Evolutionary conservation across 2,329 filamentous ascomycete species (phyloP), one percentile per base, ranked within the genome.

Genomic region (Claviceps monticola): DNA sequence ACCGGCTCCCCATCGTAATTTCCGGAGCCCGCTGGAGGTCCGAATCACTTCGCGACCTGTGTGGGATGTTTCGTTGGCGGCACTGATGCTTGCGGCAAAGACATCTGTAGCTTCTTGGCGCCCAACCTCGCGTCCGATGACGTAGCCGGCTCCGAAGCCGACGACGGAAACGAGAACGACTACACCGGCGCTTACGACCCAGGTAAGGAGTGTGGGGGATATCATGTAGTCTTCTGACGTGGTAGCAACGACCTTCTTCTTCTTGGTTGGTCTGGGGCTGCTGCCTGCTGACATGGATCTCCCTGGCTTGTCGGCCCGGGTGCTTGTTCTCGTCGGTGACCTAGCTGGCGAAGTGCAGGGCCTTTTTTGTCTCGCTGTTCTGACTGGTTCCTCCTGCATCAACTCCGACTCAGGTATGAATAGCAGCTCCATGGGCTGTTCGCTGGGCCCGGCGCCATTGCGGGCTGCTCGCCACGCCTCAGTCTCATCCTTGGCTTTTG

Each of bases 141-240:
- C 80, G 59, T 83, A 84, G 11, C 82, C 82, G 8, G 82, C 82
- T 2, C 82, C 80, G 57, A 86, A 85, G 2, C 81, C 81, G 37
- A 85, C 80, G 1, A 83, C 82, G 7, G 78, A 82, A 3, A 85
- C 77, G 11, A 86, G 71, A 8, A 85, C 80, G 1, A 85, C 78
- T 1, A 84, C 81, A 17, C 82, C 81, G 7, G 82, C 81, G 52
- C 78, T 80, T 51, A 84, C 73, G 5, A 82, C 78, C 78, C 80
- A 84, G 0, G 80, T 80, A 48, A 83, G 63, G 7, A 83, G 65
- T 1, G 80, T 82, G 37, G 80, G 79, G 49, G 74, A 80, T 50
- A 83, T 72, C 38, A 74, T 61, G 2, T 71, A 61, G 21, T 70
- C 68, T 5, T 71, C 61, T 1, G 60, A 56, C 1, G 62, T 55